Evolutionary conservation across 441 rosid species (phyloP).

Genomic region (Syzygium syzygioides): DNA sequence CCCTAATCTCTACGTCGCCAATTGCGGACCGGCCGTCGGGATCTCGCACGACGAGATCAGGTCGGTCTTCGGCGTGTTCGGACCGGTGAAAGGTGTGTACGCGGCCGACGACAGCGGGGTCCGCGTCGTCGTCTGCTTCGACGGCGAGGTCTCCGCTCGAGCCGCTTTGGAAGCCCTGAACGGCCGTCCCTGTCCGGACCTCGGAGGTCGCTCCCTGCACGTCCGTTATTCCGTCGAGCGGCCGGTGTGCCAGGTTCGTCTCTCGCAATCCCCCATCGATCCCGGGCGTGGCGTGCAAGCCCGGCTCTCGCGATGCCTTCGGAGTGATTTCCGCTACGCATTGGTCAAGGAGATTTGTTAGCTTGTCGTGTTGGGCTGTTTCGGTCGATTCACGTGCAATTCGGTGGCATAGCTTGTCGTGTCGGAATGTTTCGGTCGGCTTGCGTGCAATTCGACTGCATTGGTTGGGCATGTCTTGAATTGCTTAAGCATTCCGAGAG

Average conservation of each 20-base stretch:
- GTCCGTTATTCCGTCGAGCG: slow-evolving; percentile 66
- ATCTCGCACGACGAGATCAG: slow-evolving; percentile 46
- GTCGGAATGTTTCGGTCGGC: not conserved
- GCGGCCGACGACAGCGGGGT: slow-evolving; percentile 85
- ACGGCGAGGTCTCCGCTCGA: slow-evolving; percentile 41
- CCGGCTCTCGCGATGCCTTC: not conserved
- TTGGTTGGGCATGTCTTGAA: not conserved
- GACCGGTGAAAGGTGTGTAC: slow-evolving; percentile 57
- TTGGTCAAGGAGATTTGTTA: not conserved
- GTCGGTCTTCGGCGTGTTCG: slow-evolving; percentile 54
- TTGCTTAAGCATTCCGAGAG: not conserved
- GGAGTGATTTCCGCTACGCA: not conserved
- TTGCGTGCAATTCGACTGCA: not conserved
- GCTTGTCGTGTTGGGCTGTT: not conserved
- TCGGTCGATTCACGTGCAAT: not conserved
- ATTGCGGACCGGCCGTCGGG: slow-evolving; percentile 92
- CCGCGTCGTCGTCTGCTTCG: slow-evolving; percentile 65
- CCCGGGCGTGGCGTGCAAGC: not conserved
- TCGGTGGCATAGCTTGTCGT: not conserved
- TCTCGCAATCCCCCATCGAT: not conserved
- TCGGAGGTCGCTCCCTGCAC: slow-evolving; percentile 63
- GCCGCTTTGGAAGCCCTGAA: slow-evolving; percentile 48
- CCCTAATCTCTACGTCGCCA: slow-evolving; percentile 73
- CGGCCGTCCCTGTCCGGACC: slow-evolving; percentile 52
- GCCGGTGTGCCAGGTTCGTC: slow-evolving; percentile 23